A percentile compares a stretch with the other conserved stretches of the same genome.
These are phyloP conservation scores for Leccinum pachyderme DNA, from an alignment of 1,284 basidiomycete species.

Conservation along the genomic window DNA sequence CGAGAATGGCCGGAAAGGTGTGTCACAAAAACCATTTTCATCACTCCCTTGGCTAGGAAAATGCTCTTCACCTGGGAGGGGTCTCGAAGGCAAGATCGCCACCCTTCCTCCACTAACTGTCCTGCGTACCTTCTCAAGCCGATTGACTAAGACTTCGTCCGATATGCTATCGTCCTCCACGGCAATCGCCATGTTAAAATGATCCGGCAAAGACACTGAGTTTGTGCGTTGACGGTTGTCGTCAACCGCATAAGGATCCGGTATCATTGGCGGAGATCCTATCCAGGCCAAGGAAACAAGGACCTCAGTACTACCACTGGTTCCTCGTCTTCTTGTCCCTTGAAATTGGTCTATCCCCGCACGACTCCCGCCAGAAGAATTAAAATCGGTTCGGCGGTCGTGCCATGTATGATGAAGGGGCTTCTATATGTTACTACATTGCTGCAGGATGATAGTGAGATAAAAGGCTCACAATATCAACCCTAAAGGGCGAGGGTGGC, in stretches of 20 bases:
- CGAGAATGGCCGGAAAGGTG: not conserved
- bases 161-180: slow-evolving; percentile 48
- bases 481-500: slow-evolving; percentile 26
- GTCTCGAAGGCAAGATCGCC: not conserved
- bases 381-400: slow-evolving; percentile 25
- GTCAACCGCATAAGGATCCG: not conserved
- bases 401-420: slow-evolving; percentile 33
- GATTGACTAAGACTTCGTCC: slow-evolving; percentile 45
- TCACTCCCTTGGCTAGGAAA: not conserved
- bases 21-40: not conserved
- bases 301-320: slow-evolving; percentile 23
- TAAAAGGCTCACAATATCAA: slow-evolving; percentile 26
- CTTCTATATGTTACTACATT: slow-evolving; percentile 20
- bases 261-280: slow-evolving; percentile 12
- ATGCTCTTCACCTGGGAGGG: not conserved
- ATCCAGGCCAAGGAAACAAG: slow-evolving; percentile 33
- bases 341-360: not conserved
- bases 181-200: slow-evolving; percentile 37
- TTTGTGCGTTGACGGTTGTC: not conserved
- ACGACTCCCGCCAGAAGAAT: not conserved
- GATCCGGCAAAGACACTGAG: slow-evolving; percentile 1
- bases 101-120: slow-evolving; percentile 1
- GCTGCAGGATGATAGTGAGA: not conserved
- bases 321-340: slow-evolving; percentile 5
- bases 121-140: slow-evolving; percentile 43